Evolutionary conservation across 805 yeast genomes (phyloP).

Genomic region (Dipodascus albidus): DNA sequence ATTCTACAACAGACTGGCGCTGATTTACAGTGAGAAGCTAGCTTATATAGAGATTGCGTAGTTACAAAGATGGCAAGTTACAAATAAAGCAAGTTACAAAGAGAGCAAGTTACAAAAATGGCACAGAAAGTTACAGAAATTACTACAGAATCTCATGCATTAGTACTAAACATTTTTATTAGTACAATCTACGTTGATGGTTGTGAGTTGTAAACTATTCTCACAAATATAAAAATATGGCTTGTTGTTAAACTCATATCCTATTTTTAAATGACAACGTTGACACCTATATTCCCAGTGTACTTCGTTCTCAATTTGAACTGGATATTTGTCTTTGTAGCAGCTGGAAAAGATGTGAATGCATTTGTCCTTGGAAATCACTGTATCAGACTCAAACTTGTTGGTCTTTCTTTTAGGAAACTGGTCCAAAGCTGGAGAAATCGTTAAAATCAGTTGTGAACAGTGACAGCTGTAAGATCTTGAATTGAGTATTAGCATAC

Average conservation of each 20-base stretch:
- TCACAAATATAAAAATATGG: background rate
- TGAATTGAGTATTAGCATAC: too few relatives aligned
- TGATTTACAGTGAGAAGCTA: too few relatives aligned
- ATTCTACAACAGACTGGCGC: too few relatives aligned
- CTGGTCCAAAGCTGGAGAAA: background rate
- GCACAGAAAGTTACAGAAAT: too few relatives aligned
- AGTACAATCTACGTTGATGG: too few relatives aligned
- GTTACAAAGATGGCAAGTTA: too few relatives aligned
- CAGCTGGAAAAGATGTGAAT: background rate
- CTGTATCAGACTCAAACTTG: background rate
- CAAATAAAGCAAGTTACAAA: too few relatives aligned
- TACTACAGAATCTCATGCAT: too few relatives aligned
- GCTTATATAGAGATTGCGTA: too few relatives aligned
- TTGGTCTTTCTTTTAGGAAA: background rate
- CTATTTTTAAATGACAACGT: background rate
- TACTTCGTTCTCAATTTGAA: background rate
- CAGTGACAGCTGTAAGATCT: background rate
- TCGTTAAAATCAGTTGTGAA: background rate
- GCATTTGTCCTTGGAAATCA: background rate
- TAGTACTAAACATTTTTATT: too few relatives aligned
- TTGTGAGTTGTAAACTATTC: background rate
- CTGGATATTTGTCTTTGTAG: conserved; percentile 1
- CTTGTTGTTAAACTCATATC: background rate
- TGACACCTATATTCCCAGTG: background rate
- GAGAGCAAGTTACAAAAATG: too few relatives aligned